phyloP scores from a whole-genome alignment of 2,329 filamentous ascomycete species.

The Ilyonectria mors-panacis region DNA sequence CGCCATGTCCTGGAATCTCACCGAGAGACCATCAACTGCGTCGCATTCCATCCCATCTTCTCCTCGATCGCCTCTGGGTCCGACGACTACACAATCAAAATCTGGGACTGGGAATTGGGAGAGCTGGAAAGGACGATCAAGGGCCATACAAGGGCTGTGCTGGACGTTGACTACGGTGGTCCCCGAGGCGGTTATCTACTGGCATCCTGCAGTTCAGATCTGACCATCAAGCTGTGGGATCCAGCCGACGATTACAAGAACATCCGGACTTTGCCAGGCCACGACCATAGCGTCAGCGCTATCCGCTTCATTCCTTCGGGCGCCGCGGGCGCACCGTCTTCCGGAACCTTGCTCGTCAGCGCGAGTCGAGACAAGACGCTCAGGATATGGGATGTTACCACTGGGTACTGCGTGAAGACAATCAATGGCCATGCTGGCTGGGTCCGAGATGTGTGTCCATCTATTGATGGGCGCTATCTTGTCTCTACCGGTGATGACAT shows the following conservation, averaged over 20 bases:
- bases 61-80: constrained; percentile 91
- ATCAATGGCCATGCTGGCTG: constrained; percentile 88
- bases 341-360: constrained; percentile 87
- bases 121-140: constrained; percentile 93
- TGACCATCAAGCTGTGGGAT: constrained; percentile 97
- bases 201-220: constrained; percentile 84
- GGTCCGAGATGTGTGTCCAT: constrained; percentile 91
- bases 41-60: constrained; percentile 94
- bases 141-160: constrained; percentile 89
- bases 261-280: constrained; percentile 89
- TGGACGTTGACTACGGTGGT: constrained; percentile 92
- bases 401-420: constrained; percentile 94
- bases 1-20: constrained; percentile 89
- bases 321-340: constrained; percentile 82
- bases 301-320: constrained; percentile 91
- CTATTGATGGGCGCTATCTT: constrained; percentile 85
- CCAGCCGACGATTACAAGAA: constrained; percentile 95
- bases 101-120: constrained; percentile 97
- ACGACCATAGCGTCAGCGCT: constrained; percentile 92
- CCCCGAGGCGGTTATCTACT: constrained; percentile 71
- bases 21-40: constrained; percentile 83
- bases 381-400: constrained; percentile 93
- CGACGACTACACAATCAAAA: constrained; percentile 94
- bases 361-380: constrained; percentile 89
- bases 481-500: constrained; percentile 88